Conservation (phyloP, 1,284 basidiomycete genomes). For the Fomitopsis palustris region DNA sequence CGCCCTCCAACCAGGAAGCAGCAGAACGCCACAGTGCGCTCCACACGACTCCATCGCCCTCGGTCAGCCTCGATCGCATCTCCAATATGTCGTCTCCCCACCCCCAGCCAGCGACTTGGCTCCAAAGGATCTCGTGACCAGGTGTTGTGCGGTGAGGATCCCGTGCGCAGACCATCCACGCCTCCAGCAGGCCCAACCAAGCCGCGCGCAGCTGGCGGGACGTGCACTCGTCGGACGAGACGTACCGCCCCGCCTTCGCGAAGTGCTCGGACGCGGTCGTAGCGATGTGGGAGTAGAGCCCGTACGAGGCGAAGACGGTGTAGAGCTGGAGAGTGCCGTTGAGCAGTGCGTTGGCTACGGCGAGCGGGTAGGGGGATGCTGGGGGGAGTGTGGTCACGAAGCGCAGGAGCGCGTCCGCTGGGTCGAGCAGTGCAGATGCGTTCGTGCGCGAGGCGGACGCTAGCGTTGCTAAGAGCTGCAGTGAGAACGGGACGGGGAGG, state of each 20-base stretch:
- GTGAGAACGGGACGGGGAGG: constrained; percentile 47
- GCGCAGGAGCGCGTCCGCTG: constrained; percentile 68
- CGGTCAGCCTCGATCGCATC: constrained; percentile 28
- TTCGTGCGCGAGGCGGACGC: constrained; percentile 64
- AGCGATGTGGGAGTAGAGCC: constrained; percentile 66
- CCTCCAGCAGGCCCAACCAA: constrained; percentile 56
- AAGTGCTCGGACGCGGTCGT: constrained; percentile 60
- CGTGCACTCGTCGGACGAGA: constrained; percentile 36
- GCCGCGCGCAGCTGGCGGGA: constrained; percentile 36
- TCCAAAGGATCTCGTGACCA: constrained; percentile 88
- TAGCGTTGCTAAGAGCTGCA: constrained; percentile 60
- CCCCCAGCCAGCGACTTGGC: constrained; percentile 71
- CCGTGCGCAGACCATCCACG: constrained; percentile 81
- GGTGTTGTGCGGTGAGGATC: constrained; percentile 89
- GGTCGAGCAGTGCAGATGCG: constrained; percentile 55
- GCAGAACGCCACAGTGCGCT: constrained; percentile 51
- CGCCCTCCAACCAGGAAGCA: constrained; percentile 74
- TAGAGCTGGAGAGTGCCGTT: constrained; percentile 66
- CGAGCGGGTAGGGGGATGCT: constrained; percentile 41
- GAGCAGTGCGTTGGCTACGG: constrained; percentile 49
- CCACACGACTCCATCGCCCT: constrained; percentile 31
- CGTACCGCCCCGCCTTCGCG: constrained; percentile 39
- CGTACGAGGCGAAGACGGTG: constrained; percentile 69
- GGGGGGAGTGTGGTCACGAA: constrained; percentile 67
- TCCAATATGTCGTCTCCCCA: constrained; percentile 64